Evolutionary conservation across 2,329 filamentous ascomycete genomes (phyloP), one percentile per base, ranked within the genome.

Genomic region (Podosphaera leucotricha): DNA sequence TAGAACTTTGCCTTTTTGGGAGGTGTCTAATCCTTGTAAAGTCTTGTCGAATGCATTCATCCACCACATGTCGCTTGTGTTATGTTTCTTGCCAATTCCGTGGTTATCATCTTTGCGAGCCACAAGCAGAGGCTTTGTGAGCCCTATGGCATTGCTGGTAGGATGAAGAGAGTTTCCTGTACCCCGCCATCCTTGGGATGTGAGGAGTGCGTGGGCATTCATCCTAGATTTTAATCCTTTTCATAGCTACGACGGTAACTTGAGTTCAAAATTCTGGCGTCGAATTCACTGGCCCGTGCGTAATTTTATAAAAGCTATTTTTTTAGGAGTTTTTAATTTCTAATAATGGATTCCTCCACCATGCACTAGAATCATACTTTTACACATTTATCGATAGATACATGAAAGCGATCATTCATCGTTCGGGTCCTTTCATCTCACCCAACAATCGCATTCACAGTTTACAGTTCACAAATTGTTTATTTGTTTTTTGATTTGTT

Each of bases 21-120:
- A 66, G 1, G 71, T 75, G 57, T 81, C 79, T 44, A 93, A 68
- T 3, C 78, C 80, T 60, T 90, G 80, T 50, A 94, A 65, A 45
- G 86, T 85, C 58, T 85, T 77, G 61, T 95, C 87, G 53, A 93
- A 94, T 10, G 90, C 90, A 46, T 83, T 79, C 61, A 93, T 69
- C 90, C 90, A 98, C 90, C 90, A 98, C 59, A 93, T 85, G 57
- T 94, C 87, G 53, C 68, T 72, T 61, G 68, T 66, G 19, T 49
- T 50, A 46, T 70, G 70, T 51, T 72, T 72, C 59, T 82, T 84
- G 44, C 87, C 87, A 4, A 95, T 66, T 20, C 87, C 87, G 44
- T 81, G 68, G 22, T 71, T 79, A 60, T 92, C 80, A 53, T 77
- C 70, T 61, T 92, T 92, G 54, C 81, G 78, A 47, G 80, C 76